Evolutionary conservation across 164 flowering plant species (phyloP).

Genomic region (Saururus chinensis): DNA sequence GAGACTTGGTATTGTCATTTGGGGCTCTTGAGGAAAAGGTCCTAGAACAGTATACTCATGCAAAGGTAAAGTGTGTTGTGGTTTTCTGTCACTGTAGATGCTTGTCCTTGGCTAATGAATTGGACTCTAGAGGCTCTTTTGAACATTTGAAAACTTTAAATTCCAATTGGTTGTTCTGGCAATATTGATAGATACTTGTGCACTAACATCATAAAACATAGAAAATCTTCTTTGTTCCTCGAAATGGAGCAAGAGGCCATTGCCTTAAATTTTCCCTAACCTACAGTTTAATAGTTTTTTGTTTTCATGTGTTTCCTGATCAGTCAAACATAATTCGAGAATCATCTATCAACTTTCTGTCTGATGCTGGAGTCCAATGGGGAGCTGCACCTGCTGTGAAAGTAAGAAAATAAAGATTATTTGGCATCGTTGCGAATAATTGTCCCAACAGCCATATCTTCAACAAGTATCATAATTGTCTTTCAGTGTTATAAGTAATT

Average conservation of each 20-base stretch:
- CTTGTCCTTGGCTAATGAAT: no score
- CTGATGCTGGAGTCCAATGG: constrained; percentile 95
- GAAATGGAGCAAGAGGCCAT: no score
- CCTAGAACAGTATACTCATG: constrained; percentile 81
- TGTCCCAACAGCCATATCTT: neutral
- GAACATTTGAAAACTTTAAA: no score
- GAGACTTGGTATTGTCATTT: constrained; percentile 64
- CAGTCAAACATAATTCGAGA: constrained; percentile 84
- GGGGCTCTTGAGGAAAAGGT: constrained; percentile 95
- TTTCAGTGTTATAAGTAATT: neutral
- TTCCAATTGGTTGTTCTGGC: neutral
- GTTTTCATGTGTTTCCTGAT: constrained; percentile 1
- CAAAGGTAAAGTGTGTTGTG: constrained; percentile 48
- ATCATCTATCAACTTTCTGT: constrained; percentile 66
- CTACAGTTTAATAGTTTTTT: no score
- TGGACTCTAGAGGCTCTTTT: neutral
- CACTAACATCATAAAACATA: no score
- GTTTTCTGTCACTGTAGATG: neutral
- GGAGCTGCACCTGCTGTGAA: constrained; percentile 85
- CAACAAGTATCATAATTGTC: neutral
- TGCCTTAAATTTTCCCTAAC: no score
- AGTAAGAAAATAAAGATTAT: constrained; percentile 27
- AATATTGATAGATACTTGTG: no score
- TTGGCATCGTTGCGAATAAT: neutral
- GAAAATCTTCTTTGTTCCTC: no score